phyloP scores from a whole-genome alignment of 2,329 filamentous ascomycete species.

The Aspergillus melleus region DNA sequence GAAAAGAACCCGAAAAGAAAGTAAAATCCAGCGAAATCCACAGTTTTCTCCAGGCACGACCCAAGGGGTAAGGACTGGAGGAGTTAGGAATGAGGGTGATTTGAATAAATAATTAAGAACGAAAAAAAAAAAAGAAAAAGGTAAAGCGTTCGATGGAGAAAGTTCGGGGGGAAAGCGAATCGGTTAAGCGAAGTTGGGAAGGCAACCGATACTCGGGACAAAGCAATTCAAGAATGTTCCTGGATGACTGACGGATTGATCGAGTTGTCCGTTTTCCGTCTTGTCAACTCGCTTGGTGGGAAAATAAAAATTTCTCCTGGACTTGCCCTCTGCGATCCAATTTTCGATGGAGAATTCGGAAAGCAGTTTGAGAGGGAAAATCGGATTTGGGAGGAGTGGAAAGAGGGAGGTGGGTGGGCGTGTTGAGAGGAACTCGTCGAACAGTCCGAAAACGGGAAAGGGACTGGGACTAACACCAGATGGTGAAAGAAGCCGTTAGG shows the following conservation, averaged over 20 bases:
- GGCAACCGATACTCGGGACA: conserved; percentile 19
- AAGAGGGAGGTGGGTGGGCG: neutral
- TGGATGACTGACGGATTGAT: conserved; percentile 3
- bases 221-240: conserved; percentile 21
- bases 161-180: conserved; percentile 10
- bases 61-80: neutral
- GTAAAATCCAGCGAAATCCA: neutral
- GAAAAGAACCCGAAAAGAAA: conserved; percentile 2
- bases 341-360: neutral
- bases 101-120: conserved; percentile 2
- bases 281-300: neutral
- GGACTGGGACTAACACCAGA: conserved; percentile 2
- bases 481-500: neutral
- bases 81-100: conserved; percentile 13
- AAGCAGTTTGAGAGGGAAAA: neutral
- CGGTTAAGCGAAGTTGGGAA: conserved; percentile 22
- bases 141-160: conserved; percentile 13
- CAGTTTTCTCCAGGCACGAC: neutral
- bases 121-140: conserved; percentile 11
- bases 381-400: too few relatives aligned
- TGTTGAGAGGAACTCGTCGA: conserved; percentile 5
- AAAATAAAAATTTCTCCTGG: neutral
- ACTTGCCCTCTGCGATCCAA: neutral
- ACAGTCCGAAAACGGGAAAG: conserved; percentile 8
- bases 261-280: conserved; percentile 2